Percentiles rank a stretch among this genome's conserved stretches.
phyloP scores from a whole-genome alignment of 1,139 yeast species.

The Kodamaea sp. region DNA sequence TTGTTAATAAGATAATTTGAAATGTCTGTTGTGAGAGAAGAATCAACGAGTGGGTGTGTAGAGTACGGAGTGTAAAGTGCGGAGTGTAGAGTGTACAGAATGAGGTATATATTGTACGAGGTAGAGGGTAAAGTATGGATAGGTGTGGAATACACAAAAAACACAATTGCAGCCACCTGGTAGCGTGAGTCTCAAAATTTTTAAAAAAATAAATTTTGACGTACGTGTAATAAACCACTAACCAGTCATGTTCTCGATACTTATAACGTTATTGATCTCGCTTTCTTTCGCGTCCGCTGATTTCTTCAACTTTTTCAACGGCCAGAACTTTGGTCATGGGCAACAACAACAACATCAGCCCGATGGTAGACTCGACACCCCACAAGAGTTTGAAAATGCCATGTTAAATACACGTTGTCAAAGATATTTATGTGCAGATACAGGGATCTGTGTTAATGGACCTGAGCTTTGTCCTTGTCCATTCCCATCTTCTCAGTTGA shows the following conservation, averaged over 20 bases:
- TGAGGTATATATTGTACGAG: no score
- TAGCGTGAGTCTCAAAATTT: no score
- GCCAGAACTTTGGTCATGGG: constrained; percentile 23
- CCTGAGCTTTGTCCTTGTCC: constrained; percentile 86
- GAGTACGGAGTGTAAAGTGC: no score
- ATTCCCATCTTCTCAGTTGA: constrained; percentile 77
- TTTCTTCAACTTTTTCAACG: constrained; percentile 35
- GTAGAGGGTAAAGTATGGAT: no score
- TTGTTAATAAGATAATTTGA: no score
- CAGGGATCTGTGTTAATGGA: constrained; percentile 67
- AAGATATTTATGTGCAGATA: constrained; percentile 78
- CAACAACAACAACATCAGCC: constrained; percentile 23
- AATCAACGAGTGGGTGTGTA: no score
- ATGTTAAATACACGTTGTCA: constrained; percentile 48
- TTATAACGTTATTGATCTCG: constrained; percentile 8
- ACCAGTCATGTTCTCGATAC: constrained; percentile 7
- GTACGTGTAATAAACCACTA: constrained; percentile 4
- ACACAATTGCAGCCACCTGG: no score
- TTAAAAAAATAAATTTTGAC: background rate
- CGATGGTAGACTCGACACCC: constrained; percentile 19
- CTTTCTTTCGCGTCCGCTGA: constrained; percentile 21
- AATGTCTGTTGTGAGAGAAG: no score
- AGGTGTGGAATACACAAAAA: no score
- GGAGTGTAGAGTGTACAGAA: no score
- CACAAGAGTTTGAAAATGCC: constrained; percentile 28